These are phyloP conservation scores for Acanthamoeba rhysodes DNA, from an alignment of 208 protist species.

Conservation along the genomic window DNA sequence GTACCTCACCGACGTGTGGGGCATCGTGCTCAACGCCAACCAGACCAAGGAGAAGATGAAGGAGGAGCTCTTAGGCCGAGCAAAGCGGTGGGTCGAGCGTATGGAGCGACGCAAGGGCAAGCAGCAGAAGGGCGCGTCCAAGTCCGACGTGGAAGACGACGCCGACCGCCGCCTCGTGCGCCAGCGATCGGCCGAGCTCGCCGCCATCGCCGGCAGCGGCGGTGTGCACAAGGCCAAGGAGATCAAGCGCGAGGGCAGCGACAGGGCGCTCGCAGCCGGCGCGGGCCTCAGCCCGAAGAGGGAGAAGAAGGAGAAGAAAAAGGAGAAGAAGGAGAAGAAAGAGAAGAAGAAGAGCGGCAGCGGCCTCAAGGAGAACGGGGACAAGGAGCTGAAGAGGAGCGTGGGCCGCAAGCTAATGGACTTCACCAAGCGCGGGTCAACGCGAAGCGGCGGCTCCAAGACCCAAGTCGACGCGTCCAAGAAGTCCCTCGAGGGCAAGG, in stretches of 20 bases:
- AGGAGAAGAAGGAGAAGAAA: background rate
- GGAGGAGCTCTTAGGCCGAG: background rate
- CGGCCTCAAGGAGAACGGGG: background rate
- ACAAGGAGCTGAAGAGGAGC: background rate
- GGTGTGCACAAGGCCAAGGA: background rate
- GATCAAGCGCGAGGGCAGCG: background rate
- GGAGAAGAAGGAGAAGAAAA: background rate
- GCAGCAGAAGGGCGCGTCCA: background rate
- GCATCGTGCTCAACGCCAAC: slow-evolving; percentile 47
- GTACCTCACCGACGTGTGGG: slow-evolving; percentile 17
- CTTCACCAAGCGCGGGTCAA: background rate
- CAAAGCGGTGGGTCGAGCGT: slow-evolving; percentile 1
- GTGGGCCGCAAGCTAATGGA: slow-evolving; percentile 3
- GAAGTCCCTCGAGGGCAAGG: background rate
- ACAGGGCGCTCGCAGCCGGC: background rate
- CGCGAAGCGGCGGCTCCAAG: background rate
- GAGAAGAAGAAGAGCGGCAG: too few species aligned
- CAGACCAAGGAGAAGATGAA: slow-evolving; percentile 55
- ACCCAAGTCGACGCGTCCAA: background rate
- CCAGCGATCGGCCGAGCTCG: background rate
- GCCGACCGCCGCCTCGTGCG: too few species aligned
- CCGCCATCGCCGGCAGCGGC: background rate
- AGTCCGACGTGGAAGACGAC: background rate
- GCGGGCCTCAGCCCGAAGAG: too few species aligned
- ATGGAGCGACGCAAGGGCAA: background rate